Evolutionary conservation across 257 asterid genomes (phyloP).

Genomic region (Echites panduratus): DNA sequence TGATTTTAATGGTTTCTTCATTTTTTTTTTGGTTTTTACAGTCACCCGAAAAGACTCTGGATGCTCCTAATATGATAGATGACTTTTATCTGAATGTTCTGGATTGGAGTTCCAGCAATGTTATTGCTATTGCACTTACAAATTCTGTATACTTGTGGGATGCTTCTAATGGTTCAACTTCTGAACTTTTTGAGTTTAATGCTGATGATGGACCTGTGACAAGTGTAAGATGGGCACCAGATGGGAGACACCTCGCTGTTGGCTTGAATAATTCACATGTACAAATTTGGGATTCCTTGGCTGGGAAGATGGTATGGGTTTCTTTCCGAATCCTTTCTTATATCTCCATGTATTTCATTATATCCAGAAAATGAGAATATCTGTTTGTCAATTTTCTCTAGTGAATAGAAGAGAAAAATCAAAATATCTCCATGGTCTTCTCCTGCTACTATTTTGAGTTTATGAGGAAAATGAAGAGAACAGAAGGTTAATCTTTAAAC

Average conservation of each 20-base stretch:
- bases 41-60: constrained; percentile 32
- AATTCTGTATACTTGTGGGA: constrained; percentile 37
- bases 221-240: constrained; percentile 42
- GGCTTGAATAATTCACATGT: constrained; percentile 39
- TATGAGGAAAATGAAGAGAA: background rate
- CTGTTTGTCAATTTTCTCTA: background rate
- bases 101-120: constrained; percentile 41
- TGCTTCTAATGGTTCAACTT: constrained; percentile 28
- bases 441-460: background rate
- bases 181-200: constrained; percentile 22
- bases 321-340: background rate
- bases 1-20: background rate
- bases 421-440: background rate
- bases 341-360: background rate
- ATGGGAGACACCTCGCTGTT: constrained; percentile 37
- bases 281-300: constrained; percentile 30
- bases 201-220: constrained; percentile 38
- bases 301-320: constrained; percentile 3
- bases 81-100: constrained; percentile 41
- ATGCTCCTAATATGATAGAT: constrained; percentile 41
- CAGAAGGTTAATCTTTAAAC: background rate
- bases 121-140: constrained; percentile 38
- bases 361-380: background rate
- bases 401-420: background rate
- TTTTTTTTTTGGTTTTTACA: constrained; percentile 3